Percentiles rank a stretch among this genome's conserved stretches.
Evolutionary conservation across 2,329 filamentous ascomycete species (phyloP).

Genomic region (Apiospora malaysiana): DNA sequence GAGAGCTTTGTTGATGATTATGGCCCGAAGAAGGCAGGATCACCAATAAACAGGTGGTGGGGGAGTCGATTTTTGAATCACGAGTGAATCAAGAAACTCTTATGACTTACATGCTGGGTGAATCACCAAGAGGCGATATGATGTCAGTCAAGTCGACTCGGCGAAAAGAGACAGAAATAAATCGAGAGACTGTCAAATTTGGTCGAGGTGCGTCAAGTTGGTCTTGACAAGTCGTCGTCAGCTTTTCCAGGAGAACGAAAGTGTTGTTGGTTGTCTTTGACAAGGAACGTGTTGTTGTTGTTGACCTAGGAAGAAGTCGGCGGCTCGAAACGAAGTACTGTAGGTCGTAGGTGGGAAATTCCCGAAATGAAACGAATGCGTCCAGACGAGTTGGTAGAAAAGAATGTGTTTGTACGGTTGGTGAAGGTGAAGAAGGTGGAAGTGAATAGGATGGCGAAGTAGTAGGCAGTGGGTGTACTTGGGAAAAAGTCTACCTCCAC

Average conservation of each 20-base stretch:
- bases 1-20: not conserved
- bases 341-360: conserved; percentile 1
- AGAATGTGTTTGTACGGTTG: conserved; percentile 10
- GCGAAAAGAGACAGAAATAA: not conserved
- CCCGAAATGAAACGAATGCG: conserved; percentile 12
- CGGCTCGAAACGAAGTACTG: not conserved
- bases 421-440: not conserved
- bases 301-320: not conserved
- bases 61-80: not conserved
- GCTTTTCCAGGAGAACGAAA: conserved; percentile 7
- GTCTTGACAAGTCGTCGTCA: not conserved
- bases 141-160: not conserved
- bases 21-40: not conserved
- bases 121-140: conserved; percentile 1
- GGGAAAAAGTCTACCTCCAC: not conserved
- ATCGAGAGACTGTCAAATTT: not conserved
- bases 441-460: conserved; percentile 13
- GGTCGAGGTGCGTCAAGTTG: conserved; percentile 8
- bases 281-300: not conserved
- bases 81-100: not conserved
- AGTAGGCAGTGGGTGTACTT: not conserved
- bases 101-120: conserved; percentile 15
- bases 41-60: conserved; percentile 12
- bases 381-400: conserved; percentile 17
- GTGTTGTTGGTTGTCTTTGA: not conserved